Evolutionary conservation across 78 protist genomes (phyloP).

Genomic region (Thecamonas trahens): DNA sequence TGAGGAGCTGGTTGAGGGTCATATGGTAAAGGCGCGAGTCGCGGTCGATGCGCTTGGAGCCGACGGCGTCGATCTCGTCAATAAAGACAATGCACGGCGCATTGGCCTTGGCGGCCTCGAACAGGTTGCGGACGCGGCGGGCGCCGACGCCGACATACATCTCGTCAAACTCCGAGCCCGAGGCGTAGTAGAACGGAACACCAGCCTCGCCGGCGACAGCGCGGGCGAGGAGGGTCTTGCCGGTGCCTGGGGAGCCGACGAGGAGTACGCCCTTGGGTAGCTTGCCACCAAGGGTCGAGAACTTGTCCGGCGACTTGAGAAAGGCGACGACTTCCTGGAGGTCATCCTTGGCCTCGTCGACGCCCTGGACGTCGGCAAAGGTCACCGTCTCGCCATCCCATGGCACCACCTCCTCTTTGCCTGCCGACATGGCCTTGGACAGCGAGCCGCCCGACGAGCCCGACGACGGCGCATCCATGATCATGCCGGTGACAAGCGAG

Average conservation of each 20-base stretch:
- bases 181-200: conserved; percentile 72
- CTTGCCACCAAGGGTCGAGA: conserved; percentile 77
- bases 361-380: conserved; percentile 57
- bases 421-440: no score
- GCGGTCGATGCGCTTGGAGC: conserved; percentile 52
- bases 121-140: conserved; percentile 78
- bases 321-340: conserved; percentile 74
- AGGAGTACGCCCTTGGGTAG: conserved; percentile 80
- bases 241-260: conserved; percentile 91
- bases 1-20: conserved; percentile 80
- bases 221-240: conserved; percentile 91
- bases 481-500: no score
- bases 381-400: no score
- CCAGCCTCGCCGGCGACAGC: conserved; percentile 91
- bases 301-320: conserved; percentile 70
- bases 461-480: no score
- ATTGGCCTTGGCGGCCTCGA: conserved; percentile 54
- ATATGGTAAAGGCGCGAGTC: conserved; percentile 40
- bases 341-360: conserved; percentile 73
- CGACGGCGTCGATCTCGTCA: conserved; percentile 93
- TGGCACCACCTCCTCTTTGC: no score
- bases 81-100: conserved; percentile 87
- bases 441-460: no score
- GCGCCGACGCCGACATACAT: conserved; percentile 96
- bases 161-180: conserved; percentile 84